Conservation (phyloP, 2,329 filamentous ascomycete species). For the Exophiala spinifera region DNA sequence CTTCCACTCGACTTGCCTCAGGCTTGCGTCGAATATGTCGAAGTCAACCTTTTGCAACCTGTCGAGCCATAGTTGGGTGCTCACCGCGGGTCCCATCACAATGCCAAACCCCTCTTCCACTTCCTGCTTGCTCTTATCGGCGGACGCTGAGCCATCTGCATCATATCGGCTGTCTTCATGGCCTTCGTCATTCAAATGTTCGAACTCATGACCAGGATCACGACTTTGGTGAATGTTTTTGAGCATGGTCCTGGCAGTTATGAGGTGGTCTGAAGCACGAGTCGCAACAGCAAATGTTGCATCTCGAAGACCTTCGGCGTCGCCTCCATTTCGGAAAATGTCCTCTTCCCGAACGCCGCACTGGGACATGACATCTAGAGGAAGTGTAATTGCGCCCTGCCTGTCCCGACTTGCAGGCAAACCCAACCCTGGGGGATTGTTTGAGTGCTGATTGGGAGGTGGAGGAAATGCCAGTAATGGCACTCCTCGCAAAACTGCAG, state of each 20-base stretch:
- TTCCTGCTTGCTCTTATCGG: conserved; percentile 40
- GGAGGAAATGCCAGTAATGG: conserved; percentile 81
- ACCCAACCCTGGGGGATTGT: conserved; percentile 45
- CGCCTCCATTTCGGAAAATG: conserved; percentile 73
- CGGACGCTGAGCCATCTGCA: conserved; percentile 32
- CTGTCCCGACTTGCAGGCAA: conserved; percentile 39
- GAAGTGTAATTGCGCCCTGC: conserved; percentile 71
- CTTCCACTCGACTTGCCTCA: conserved; percentile 72
- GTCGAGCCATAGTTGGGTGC: conserved; percentile 74
- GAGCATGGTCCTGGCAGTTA: conserved; percentile 89
- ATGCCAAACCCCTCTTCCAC: conserved; percentile 64
- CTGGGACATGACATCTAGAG: conserved; percentile 85
- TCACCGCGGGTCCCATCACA: conserved; percentile 69
- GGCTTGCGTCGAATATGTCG: conserved; percentile 66
- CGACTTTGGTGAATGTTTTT: conserved; percentile 71
- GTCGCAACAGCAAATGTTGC: conserved; percentile 91
- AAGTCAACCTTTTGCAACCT: conserved; percentile 78
- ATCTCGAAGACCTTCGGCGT: conserved; percentile 78
- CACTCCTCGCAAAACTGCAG: conserved; percentile 79
- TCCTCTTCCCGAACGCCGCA: conserved; percentile 81
- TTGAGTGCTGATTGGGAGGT: conserved; percentile 53
- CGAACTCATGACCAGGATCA: conserved; percentile 79
- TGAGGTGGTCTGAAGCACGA: conserved; percentile 89
- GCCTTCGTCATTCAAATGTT: conserved; percentile 76
- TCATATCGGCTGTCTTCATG: conserved; percentile 50